phyloP scores from a whole-genome alignment of 345 rosid species.

The Camelina neglecta region DNA sequence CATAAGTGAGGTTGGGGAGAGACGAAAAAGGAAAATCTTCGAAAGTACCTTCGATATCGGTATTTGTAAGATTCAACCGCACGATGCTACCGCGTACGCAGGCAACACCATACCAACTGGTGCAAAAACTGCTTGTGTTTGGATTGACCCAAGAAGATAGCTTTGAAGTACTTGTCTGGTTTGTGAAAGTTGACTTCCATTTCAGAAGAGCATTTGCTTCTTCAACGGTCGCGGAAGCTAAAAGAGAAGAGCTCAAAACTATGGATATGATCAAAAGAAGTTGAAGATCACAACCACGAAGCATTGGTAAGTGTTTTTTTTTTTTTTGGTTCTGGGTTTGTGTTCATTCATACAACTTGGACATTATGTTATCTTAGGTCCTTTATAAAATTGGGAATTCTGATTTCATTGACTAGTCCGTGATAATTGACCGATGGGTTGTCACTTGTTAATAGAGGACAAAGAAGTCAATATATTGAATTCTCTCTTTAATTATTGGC shows the following conservation, averaged over 20 bases:
- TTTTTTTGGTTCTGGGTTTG: conserved; percentile 20
- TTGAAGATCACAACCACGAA: conserved; percentile 1
- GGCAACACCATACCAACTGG: conserved; percentile 50
- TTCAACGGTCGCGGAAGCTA: conserved; percentile 17
- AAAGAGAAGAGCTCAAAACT: conserved; percentile 28
- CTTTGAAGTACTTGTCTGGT: conserved; percentile 41
- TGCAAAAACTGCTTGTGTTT: conserved; percentile 37
- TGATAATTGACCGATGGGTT: conserved; percentile 20
- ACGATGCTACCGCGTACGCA: conserved; percentile 40
- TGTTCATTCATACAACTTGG: background rate
- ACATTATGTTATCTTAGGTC: background rate
- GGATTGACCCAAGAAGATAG: conserved; percentile 40
- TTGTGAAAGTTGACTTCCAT: conserved; percentile 46
- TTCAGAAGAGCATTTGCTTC: conserved; percentile 45
- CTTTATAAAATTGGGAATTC: conserved; percentile 3
- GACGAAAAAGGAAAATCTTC: conserved; percentile 50
- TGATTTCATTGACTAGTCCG: conserved; percentile 2
- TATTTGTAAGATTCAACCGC: conserved; percentile 42
- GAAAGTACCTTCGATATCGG: conserved; percentile 51
- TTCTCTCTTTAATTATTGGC: background rate
- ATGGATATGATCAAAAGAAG: conserved; percentile 32
- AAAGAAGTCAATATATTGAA: conserved; percentile 14
- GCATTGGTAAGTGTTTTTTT: background rate
- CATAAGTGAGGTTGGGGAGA: conserved; percentile 49
- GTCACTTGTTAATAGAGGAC: conserved; percentile 1